These are phyloP conservation scores for Trifolium fragiferum DNA, from an alignment of 306 rosid species.

Conservation along the genomic window DNA sequence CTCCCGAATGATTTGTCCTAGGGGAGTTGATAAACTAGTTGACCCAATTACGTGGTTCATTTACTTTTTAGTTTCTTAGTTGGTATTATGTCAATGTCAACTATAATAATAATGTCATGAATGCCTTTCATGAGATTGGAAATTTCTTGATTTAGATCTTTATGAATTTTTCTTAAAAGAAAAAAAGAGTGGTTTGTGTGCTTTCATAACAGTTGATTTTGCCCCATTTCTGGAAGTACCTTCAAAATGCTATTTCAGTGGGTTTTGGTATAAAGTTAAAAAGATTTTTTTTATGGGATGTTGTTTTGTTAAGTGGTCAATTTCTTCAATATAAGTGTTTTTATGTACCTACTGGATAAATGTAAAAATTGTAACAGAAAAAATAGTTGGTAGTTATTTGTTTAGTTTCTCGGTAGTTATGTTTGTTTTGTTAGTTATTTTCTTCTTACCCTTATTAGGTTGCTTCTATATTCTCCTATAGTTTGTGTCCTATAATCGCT, in stretches of 20 bases:
- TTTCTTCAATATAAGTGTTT: not conserved
- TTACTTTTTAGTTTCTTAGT: not conserved
- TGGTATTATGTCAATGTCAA: conserved; percentile 19
- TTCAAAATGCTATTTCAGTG: not conserved
- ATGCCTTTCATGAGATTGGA: conserved; percentile 19
- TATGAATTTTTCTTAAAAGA: not conserved
- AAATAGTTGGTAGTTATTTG: not conserved
- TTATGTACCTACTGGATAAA: not conserved
- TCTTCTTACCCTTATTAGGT: too few species aligned
- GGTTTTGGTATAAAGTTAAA: not conserved
- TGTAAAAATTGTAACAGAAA: not conserved
- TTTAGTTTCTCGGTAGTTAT: not conserved
- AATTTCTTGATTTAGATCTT: conserved; percentile 20
- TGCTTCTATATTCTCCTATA: too few species aligned
- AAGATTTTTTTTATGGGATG: not conserved
- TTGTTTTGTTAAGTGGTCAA: not conserved
- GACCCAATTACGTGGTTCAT: not conserved
- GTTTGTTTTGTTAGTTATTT: not conserved
- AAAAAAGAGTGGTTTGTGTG: not conserved
- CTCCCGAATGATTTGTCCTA: not conserved
- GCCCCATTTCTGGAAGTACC: not conserved
- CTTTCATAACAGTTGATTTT: not conserved
- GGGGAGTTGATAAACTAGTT: too few species aligned
- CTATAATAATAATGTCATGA: conserved; percentile 18
- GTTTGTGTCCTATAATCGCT: not conserved